phyloP scores from a whole-genome alignment of 768 basidiomycete genomes.

The Grammothele lineata region DNA sequence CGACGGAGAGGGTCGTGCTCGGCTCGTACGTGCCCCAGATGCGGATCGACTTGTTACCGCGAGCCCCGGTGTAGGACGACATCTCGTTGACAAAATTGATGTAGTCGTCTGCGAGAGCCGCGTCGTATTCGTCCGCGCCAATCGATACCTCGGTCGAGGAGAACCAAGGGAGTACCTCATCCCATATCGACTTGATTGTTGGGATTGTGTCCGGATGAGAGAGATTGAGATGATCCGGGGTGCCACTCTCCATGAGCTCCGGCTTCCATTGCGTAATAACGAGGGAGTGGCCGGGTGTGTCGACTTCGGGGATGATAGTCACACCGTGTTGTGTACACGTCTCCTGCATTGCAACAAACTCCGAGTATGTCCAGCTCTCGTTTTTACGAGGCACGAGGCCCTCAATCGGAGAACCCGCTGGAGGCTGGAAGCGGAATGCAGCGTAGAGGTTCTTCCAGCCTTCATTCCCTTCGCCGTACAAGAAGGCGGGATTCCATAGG shows the following conservation, averaged over 20 bases:
- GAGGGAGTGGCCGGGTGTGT: constrained; percentile 40
- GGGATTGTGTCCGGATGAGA: constrained; percentile 41
- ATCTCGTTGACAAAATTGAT: constrained; percentile 41
- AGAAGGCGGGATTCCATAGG: constrained; percentile 37
- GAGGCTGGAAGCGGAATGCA: constrained; percentile 38
- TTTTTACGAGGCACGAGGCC: constrained; percentile 35
- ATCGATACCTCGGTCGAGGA: constrained; percentile 39
- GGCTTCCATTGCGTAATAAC: constrained; percentile 44
- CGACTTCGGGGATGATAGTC: constrained; percentile 39
- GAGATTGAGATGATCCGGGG: constrained; percentile 38
- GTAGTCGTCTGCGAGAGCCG: constrained; percentile 37
- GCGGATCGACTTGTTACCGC: constrained; percentile 35
- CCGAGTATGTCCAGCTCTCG: constrained; percentile 35
- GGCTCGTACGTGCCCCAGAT: constrained; percentile 43
- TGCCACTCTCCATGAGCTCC: constrained; percentile 33
- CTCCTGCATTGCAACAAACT: constrained; percentile 32
- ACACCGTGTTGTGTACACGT: constrained; percentile 36
- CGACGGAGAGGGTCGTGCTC: constrained; percentile 31
- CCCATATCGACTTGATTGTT: constrained; percentile 40
- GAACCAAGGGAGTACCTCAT: constrained; percentile 34
- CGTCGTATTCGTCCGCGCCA: constrained; percentile 42
- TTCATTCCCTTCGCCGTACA: constrained; percentile 29
- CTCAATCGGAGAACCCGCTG: constrained; percentile 27
- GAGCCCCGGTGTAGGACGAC: constrained; percentile 31
- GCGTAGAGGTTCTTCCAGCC: constrained; percentile 39